These are phyloP conservation scores for Pleurotus sapidus DNA, from an alignment of 768 basidiomycete species.

Conservation along the genomic window DNA sequence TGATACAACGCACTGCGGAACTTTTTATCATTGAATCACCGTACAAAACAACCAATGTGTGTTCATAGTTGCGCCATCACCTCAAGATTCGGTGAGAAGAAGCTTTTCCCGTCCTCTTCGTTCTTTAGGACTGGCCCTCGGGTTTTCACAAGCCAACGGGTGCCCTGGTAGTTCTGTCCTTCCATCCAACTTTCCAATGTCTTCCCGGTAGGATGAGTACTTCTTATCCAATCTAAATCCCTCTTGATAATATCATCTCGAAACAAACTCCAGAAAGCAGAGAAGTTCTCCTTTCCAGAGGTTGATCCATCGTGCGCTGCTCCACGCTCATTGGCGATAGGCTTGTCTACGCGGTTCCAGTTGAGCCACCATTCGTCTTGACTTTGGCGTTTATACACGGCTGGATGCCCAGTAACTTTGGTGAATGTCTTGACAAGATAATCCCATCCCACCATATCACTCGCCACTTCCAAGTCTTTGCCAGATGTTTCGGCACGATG, in stretches of 20 bases:
- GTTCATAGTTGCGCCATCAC: constrained; percentile 8
- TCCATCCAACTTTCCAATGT: constrained; percentile 41
- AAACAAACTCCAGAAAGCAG: constrained; percentile 39
- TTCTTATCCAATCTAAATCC: constrained; percentile 42
- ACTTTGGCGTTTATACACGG: constrained; percentile 26
- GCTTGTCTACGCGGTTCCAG: constrained; percentile 22
- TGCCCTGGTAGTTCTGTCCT: constrained; percentile 26
- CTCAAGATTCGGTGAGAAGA: constrained; percentile 19
- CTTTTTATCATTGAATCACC: no score
- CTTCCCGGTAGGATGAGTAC: constrained; percentile 30
- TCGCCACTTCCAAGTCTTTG: constrained; percentile 33
- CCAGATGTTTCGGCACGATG: constrained; percentile 31
- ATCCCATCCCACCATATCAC: constrained; percentile 34
- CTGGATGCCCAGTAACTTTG: constrained; percentile 32
- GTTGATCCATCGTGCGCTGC: constrained; percentile 24
- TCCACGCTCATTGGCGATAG: constrained; percentile 25
- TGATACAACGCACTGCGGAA: no score
- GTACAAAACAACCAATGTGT: no score
- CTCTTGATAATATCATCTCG: constrained; percentile 39
- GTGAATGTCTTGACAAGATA: constrained; percentile 34
- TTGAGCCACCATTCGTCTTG: constrained; percentile 31
- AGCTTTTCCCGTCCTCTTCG: constrained; percentile 27
- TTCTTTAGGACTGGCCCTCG: constrained; percentile 25
- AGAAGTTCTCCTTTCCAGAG: constrained; percentile 36
- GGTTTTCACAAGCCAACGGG: constrained; percentile 3